Evolutionary conservation across 768 basidiomycete genomes (phyloP).

Genomic region (Calocera viscosa): DNA sequence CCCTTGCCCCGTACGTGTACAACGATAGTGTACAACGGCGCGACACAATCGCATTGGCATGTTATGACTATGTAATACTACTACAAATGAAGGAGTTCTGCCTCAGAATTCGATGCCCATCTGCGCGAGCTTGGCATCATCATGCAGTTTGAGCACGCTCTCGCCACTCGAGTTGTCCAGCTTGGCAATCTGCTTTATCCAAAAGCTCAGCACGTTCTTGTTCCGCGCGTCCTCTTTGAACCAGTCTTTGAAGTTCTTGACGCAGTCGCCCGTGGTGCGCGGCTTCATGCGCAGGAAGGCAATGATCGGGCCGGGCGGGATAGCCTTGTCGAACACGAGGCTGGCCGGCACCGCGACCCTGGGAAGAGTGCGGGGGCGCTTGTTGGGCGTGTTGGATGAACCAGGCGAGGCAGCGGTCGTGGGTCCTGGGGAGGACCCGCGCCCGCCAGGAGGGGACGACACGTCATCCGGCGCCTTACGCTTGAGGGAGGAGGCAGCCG

Average conservation of each 20-base stretch:
- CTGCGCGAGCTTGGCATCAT: conserved; percentile 5
- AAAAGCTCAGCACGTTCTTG: background rate
- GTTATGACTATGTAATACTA: too few species aligned
- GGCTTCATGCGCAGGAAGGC: conserved; percentile 6
- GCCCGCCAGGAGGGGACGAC: background rate
- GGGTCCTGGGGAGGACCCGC: background rate
- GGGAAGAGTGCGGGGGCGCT: background rate
- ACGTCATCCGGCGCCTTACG: conserved; percentile 1
- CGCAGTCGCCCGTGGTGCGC: background rate
- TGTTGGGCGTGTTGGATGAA: background rate
- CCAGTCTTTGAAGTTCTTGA: conserved; percentile 8
- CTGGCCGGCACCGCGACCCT: background rate
- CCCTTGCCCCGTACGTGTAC: too few species aligned
- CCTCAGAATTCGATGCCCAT: conserved; percentile 3
- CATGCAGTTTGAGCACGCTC: background rate
- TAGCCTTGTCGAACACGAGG: background rate
- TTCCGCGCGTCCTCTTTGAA: background rate
- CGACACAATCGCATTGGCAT: too few species aligned
- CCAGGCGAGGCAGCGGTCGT: background rate
- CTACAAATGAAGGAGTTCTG: too few species aligned
- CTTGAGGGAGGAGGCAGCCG: background rate
- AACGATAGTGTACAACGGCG: too few species aligned
- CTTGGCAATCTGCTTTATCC: conserved; percentile 7
- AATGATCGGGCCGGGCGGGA: conserved; percentile 1
- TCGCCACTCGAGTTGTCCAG: conserved; percentile 6